A percentile compares a stretch with the other conserved stretches of the same genome.
Conservation (phyloP, 805 yeast species). For the Starmerella etchellsii region DNA sequence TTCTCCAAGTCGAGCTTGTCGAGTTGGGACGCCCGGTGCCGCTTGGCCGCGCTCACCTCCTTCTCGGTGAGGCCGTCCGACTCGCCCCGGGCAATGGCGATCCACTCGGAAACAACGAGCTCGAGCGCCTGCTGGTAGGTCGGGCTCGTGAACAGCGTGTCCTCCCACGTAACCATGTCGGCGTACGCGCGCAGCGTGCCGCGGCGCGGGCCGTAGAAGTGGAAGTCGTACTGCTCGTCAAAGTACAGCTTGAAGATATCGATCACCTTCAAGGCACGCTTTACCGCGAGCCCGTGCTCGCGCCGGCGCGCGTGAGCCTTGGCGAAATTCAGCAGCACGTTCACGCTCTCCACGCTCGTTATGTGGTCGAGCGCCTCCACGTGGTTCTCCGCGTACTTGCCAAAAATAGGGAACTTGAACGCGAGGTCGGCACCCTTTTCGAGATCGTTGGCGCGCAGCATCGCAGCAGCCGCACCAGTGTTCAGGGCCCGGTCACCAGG, state of each 20-base stretch:
- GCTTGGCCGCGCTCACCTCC: slow-evolving; percentile 31
- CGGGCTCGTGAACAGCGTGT: slow-evolving; percentile 54
- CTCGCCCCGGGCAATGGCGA: slow-evolving; percentile 10
- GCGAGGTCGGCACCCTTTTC: slow-evolving; percentile 63
- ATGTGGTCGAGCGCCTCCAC: slow-evolving; percentile 71
- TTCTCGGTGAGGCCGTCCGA: slow-evolving; percentile 23
- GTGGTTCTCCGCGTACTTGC: slow-evolving; percentile 45
- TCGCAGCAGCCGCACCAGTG: slow-evolving; percentile 74
- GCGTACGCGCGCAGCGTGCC: slow-evolving; percentile 82
- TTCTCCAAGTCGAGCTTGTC: slow-evolving; percentile 31
- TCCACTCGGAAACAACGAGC: slow-evolving; percentile 39
- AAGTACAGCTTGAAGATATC: slow-evolving; percentile 57
- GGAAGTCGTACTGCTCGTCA: slow-evolving; percentile 89
- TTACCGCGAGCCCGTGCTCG: slow-evolving; percentile 58
- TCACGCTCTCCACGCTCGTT: slow-evolving; percentile 78
- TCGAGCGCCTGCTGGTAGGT: slow-evolving; percentile 55
- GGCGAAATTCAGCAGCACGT: slow-evolving; percentile 79
- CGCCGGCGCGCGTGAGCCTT: slow-evolving; percentile 63
- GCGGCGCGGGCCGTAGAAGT: slow-evolving; percentile 75
- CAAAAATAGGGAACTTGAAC: slow-evolving; percentile 42
- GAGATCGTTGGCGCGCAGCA: slow-evolving; percentile 57
- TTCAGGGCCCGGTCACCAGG: slow-evolving; percentile 86
- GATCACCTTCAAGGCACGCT: slow-evolving; percentile 56
- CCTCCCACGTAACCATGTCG: slow-evolving; percentile 73
- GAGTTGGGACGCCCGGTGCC: slow-evolving; percentile 33